Percentiles rank a stretch among this genome's conserved stretches.
These are phyloP conservation scores for Nasturtium officinale DNA, from an alignment of 345 rosid genomes.

Conservation along the genomic window DNA sequence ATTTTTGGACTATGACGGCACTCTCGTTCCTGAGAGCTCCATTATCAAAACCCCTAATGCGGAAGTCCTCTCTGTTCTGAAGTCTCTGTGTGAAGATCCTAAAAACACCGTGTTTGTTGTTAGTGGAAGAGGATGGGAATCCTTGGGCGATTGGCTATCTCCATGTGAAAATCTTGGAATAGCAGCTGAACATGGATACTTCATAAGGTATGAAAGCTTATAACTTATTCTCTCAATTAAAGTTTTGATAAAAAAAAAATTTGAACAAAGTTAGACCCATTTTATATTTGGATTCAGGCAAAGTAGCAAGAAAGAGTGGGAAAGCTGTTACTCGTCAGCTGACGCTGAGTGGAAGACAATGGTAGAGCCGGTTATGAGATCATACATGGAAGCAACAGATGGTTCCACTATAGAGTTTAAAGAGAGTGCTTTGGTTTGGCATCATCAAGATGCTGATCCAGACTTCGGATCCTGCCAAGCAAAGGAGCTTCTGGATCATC, in stretches of 20 bases:
- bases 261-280: conserved; percentile 5
- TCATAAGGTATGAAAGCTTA: conserved; percentile 50
- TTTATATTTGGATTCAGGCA: conserved; percentile 48
- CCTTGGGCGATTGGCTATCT: conserved; percentile 67
- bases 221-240: not conserved
- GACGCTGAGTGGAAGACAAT: conserved; percentile 80
- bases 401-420: conserved; percentile 80
- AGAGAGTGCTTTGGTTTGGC: conserved; percentile 92
- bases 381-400: conserved; percentile 80
- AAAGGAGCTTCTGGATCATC: conserved; percentile 79
- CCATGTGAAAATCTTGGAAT: conserved; percentile 75
- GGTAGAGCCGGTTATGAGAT: conserved; percentile 83
- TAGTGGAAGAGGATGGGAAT: conserved; percentile 69
- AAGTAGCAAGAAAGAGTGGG: conserved; percentile 69
- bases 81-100: conserved; percentile 61
- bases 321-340: conserved; percentile 51
- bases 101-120: conserved; percentile 73
- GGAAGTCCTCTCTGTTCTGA: conserved; percentile 60
- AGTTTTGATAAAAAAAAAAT: not conserved
- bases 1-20: conserved; percentile 80
- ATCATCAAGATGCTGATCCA: conserved; percentile 93
- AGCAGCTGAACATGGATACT: conserved; percentile 89
- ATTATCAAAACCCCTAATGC: conserved; percentile 60
- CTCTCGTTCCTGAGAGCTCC: conserved; percentile 66
- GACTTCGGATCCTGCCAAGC: conserved; percentile 95